Base-by-base conservation (phyloP, 495 filamentous ascomycete genomes). In the Aspergillus cristatus region DNA sequence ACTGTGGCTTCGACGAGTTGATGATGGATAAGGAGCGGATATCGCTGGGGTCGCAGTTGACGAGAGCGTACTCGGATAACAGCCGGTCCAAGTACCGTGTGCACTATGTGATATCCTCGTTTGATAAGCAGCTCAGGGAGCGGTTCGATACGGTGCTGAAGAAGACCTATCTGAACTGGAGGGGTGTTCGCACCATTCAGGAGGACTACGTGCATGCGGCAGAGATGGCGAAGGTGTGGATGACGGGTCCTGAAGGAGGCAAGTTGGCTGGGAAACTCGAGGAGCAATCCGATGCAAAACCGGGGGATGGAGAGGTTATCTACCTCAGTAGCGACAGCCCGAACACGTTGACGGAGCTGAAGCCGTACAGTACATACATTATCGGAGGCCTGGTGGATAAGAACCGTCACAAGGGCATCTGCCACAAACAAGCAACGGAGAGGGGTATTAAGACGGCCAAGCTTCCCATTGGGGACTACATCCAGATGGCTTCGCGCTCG, bases 361-460 rank as follows among this genome's bases (percentile, higher is more conserved):
- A 84, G 57, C 81, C 86, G 0, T 81, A 87, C 62, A 86, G 79
- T 26, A 87, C 75, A 31, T 99, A 99, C 53, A 83, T 99, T 25
- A 83, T 99, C 39, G 91, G 91, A 14, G 91, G 90, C 0, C 64
- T 99, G 17, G 93, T 99, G 16, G 91, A 99, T 55, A 84, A 82
- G 61, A 99, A 99, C 51, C 71, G 91, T 15, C 76, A 99, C 57
- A 99, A 99, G 60, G 89, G 84, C 1, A 63, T 94, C 10, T 97
- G 91, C 65, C 89, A 94, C 68, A 82, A 82, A 47, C 70, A 78
- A 28, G 91, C 93, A 0, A 66, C 70, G 36, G 74, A 81, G 28
- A 67, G 68, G 50, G 84, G 84, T 0, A 74, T 97, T 40, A 78
- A 79, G 28, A 96, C 90, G 0, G 91, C 90, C 0, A 90, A 84